phyloP scores from a whole-genome alignment of 2,329 filamentous ascomycete genomes.

The Fonsecaea nubica region DNA sequence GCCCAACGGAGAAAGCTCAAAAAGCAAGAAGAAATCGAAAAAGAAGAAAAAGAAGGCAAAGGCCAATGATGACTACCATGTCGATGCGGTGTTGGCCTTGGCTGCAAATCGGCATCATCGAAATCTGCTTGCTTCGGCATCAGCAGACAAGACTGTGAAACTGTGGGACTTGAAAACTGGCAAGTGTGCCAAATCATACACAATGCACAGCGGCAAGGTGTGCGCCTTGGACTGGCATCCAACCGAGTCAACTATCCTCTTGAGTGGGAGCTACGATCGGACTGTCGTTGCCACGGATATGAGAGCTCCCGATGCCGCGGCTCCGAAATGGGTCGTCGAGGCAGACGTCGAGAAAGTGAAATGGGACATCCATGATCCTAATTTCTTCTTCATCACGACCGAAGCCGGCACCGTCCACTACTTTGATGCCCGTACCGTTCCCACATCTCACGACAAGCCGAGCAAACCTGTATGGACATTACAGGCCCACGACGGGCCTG shows the following conservation, averaged over 20 bases:
- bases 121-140: conserved; percentile 91
- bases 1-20: conserved; percentile 28
- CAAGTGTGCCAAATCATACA: conserved; percentile 93
- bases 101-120: conserved; percentile 92
- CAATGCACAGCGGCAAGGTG: conserved; percentile 96
- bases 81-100: conserved; percentile 89
- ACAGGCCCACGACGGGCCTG: conserved; percentile 90
- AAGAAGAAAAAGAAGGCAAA: conserved; percentile 91
- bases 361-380: conserved; percentile 91
- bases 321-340: conserved; percentile 88
- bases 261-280: conserved; percentile 93
- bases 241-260: conserved; percentile 80
- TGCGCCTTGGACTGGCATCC: conserved; percentile 95
- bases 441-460: conserved; percentile 65
- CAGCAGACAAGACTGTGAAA: conserved; percentile 96
- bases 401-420: conserved; percentile 92
- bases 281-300: conserved; percentile 95
- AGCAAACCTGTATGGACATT: conserved; percentile 92
- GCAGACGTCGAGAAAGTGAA: conserved; percentile 90
- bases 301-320: conserved; percentile 84
- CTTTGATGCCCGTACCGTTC: conserved; percentile 74
- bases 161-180: conserved; percentile 94
- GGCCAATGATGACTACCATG: conserved; percentile 89
- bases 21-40: conserved; percentile 70
- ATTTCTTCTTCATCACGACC: conserved; percentile 94